These are phyloP conservation scores for Penicillium sclerotiorum DNA, from an alignment of 2,329 filamentous ascomycete genomes.

Conservation along the genomic window DNA sequence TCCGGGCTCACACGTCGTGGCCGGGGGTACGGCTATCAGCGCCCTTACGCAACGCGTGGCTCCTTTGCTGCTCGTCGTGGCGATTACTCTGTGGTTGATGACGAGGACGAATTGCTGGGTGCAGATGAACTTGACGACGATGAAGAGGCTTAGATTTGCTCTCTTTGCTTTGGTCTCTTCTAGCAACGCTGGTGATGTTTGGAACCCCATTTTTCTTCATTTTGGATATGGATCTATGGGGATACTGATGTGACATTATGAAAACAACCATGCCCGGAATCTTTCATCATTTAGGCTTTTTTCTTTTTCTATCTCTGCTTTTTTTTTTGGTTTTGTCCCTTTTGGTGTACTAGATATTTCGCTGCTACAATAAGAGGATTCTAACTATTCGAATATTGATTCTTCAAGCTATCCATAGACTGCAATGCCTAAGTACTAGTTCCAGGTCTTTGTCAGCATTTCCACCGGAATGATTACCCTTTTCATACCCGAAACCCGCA, in stretches of 20 bases:
- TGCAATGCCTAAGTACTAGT: too few species aligned
- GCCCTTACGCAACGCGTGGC: slow-evolving; percentile 82
- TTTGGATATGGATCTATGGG: slow-evolving; percentile 5
- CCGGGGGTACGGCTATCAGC: slow-evolving; percentile 55
- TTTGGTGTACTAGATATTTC: neutral
- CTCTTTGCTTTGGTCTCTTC: neutral
- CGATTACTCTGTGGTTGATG: slow-evolving; percentile 91
- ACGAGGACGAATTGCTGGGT: slow-evolving; percentile 90
- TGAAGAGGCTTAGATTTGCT: slow-evolving; percentile 44
- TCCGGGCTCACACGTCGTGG: slow-evolving; percentile 53
- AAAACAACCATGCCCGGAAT: slow-evolving; percentile 7
- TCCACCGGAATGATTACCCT: neutral
- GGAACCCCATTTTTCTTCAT: neutral
- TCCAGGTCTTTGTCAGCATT: slow-evolving; percentile 1
- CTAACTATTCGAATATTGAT: too few species aligned
- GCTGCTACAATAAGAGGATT: too few species aligned
- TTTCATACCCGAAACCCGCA: neutral
- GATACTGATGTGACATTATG: slow-evolving; percentile 25
- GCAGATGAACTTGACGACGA: slow-evolving; percentile 89
- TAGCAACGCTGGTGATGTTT: neutral
- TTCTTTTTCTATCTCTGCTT: neutral
- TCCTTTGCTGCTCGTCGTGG: slow-evolving; percentile 84
- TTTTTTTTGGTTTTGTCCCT: neutral
- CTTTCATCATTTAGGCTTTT: neutral
- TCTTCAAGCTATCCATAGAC: too few species aligned